Evolutionary conservation across 1,284 basidiomycete genomes (phyloP), one percentile per base, ranked within the genome.

Genomic region (Rhodotorula sp.): DNA sequence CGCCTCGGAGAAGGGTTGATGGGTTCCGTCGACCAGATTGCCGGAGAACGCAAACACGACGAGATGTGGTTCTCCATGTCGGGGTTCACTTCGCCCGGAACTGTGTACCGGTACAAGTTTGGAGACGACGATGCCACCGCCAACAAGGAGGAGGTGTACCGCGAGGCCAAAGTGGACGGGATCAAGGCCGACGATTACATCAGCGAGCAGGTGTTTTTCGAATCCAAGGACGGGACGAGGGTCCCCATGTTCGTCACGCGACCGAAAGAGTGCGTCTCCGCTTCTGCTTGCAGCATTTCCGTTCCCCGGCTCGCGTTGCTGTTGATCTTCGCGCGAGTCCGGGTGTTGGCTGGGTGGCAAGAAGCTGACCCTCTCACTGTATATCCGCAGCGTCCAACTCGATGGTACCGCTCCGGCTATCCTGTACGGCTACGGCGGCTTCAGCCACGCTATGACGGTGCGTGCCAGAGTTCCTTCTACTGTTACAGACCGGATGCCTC

Each of bases 201-300:
- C 15, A 85, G 87, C 43, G 85, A 86, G 74, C 92, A 93, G 81
- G 87, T 90, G 16, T 92, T 90, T 87, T 92, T 88, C 77, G 80
- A 83, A 28, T 88, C 87, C 81, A 90, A 90, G 79, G 92, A 94
- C 78, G 90, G 91, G 0, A 93, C 91, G 3, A 85, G 84, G 62
- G 84, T 94, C 48, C 91, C 92, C 3, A 92, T 94, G 90, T 94
- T 93, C 79, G 85, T 94, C 69, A 90, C 93, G 45, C 85, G 87
- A 62, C 89, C 89, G 78, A 90, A 90, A 79, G 85, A 84, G 26
- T 74, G 43, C 38, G 66, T 60, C 63, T 5, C 83, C 85, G 23
- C 31, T 3, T 4, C 26, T 34, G 34, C 34, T 34, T 34, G 34
- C 34, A 7, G 34, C 34, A 21, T 28, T 57, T 19, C 34, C n/a